phyloP scores from a whole-genome alignment of 2,329 filamentous ascomycete species.

The Emergomyces pasteurianus region DNA sequence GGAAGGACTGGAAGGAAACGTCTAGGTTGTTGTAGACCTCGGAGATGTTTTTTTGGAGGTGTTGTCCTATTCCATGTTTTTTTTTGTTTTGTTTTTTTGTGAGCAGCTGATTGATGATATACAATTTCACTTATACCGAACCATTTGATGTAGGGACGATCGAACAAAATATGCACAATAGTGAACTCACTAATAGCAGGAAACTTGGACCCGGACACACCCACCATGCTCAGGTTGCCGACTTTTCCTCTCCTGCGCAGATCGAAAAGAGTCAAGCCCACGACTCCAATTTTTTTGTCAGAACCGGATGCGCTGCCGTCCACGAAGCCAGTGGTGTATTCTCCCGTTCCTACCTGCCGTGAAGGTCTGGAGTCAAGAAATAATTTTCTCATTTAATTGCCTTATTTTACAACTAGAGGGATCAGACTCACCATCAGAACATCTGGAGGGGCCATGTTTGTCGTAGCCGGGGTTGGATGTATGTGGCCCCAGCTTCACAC shows the following conservation, averaged over 20 bases:
- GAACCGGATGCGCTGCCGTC: constrained; percentile 70
- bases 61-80: constrained; percentile 46
- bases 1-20: constrained; percentile 74
- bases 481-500: neutral
- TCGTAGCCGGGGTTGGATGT: neutral
- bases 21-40: constrained; percentile 82
- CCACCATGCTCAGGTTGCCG: constrained; percentile 74
- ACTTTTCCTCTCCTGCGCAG: constrained; percentile 81
- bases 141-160: neutral
- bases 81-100: neutral
- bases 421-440: constrained; percentile 51
- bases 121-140: neutral
- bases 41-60: constrained; percentile 77
- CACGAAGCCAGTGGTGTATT: constrained; percentile 94
- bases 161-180: neutral
- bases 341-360: constrained; percentile 68
- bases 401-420: neutral
- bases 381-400: constrained; percentile 3
- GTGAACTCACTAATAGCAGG: constrained; percentile 67
- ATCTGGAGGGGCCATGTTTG: constrained; percentile 47
- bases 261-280: constrained; percentile 81
- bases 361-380: neutral
- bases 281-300: constrained; percentile 93
- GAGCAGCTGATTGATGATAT: neutral
- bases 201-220: constrained; percentile 78